Percentiles rank a stretch among this genome's conserved stretches.
Conservation (phyloP, 306 rosid species). For the Nissolia schottii region DNA sequence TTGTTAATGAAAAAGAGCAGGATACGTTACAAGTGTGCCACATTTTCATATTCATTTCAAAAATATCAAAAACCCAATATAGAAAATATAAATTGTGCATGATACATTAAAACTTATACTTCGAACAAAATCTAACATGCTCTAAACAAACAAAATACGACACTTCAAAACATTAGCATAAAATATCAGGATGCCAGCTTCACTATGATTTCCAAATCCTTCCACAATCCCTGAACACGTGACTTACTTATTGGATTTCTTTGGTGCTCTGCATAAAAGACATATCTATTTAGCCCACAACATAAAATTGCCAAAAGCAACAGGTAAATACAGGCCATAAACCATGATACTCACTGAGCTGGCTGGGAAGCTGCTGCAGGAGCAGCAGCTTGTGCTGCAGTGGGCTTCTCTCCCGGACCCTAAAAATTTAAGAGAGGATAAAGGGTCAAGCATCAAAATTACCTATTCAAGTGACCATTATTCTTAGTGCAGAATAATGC, state of each 20-base stretch:
- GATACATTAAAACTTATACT: slow-evolving; percentile 27
- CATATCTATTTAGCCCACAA: background rate
- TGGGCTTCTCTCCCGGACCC: slow-evolving; percentile 78
- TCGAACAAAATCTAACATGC: slow-evolving; percentile 14
- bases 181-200: slow-evolving; percentile 6
- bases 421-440: background rate
- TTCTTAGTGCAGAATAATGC: background rate
- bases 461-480: background rate
- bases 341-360: slow-evolving; percentile 53
- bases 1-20: too few relatives aligned
- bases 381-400: slow-evolving; percentile 34
- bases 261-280: slow-evolving; percentile 53
- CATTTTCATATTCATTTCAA: background rate
- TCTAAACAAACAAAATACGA: slow-evolving; percentile 29
- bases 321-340: background rate
- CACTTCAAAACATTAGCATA: slow-evolving; percentile 33
- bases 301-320: background rate
- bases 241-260: slow-evolving; percentile 69
- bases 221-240: slow-evolving; percentile 3
- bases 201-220: slow-evolving; percentile 9
- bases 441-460: background rate
- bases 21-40: too few relatives aligned
- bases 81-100: slow-evolving; percentile 1
- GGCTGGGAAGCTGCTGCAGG: slow-evolving; percentile 48
- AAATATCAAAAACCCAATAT: slow-evolving; percentile 3